phyloP scores from a whole-genome alignment of 306 rosid genomes.

The Carpinus fangiana region DNA sequence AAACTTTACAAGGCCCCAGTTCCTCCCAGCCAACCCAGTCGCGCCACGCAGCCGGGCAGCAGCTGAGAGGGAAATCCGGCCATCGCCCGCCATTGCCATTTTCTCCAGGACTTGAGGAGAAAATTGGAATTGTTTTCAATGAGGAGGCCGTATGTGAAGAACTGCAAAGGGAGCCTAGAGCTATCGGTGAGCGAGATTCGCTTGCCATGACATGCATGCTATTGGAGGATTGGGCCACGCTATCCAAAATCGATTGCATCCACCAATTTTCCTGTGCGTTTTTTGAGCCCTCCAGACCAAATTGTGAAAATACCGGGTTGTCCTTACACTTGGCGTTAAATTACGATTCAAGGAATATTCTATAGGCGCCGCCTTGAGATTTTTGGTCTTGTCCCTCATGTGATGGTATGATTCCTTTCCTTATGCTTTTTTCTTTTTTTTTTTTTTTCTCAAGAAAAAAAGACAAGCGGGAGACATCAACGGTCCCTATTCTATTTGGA shows the following conservation, averaged over 20 bases:
- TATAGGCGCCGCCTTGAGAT: not conserved
- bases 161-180: not conserved
- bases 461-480: no score
- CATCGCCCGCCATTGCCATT: slow-evolving; percentile 41
- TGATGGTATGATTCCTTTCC: not conserved
- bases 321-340: slow-evolving; percentile 5
- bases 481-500: no score
- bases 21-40: slow-evolving; percentile 26
- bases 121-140: slow-evolving; percentile 15
- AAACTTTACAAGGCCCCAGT: slow-evolving; percentile 33
- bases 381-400: not conserved
- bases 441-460: no score
- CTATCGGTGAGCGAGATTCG: not conserved
- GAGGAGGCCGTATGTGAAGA: not conserved
- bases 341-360: slow-evolving; percentile 38
- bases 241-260: slow-evolving; percentile 46
- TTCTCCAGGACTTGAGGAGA: not conserved
- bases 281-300: not conserved
- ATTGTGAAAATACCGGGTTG: slow-evolving; percentile 3
- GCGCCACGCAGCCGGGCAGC: slow-evolving; percentile 27
- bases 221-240: slow-evolving; percentile 35
- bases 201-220: slow-evolving; percentile 40
- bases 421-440: no score
- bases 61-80: slow-evolving; percentile 38
- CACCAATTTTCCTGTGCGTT: slow-evolving; percentile 39